Evolutionary conservation across 257 asterid genomes (phyloP), one percentile per base, ranked within the genome.

Genomic region (Solanum piurae): DNA sequence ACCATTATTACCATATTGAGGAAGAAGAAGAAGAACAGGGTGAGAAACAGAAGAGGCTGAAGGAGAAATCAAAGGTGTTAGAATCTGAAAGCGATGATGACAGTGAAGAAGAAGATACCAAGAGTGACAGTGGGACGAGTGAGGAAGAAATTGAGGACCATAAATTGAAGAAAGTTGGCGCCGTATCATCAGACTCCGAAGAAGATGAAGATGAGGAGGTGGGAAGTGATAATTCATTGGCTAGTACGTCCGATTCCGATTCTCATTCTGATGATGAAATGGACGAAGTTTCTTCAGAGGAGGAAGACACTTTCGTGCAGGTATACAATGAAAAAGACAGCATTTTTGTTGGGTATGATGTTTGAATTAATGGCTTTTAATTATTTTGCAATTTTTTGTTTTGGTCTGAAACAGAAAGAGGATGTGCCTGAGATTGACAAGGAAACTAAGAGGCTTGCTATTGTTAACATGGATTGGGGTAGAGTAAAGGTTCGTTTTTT

Each of bases 401-500:
- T 31, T 85, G 36, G 83, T 71, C 68, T 6, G 86, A 21, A 85
- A 49, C 94, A 94, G 95, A 97, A 92, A 90, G 98, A 92, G 60
- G 91, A 91, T 89, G 88, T 97, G 83, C 98, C 99, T 2, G 96
- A 92, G 75, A 96, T 95, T 71, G 99, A 97, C 29, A 89, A 91
- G 89, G 99, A 96, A 92, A 96, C 99, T 25, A 91, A 87, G 74
- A 92, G 99, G 87, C 94, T 97, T 86, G 98, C 99, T 36, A 91
- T 94, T 86, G 94, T 97, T 87, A 94, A 94, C 88, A 89, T 97
- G 93, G 99, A 97, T 88, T 97, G 99, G 99, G 90, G 93, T 90
- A 95, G 96, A 89, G 97, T 96, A 71, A 93, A 95, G 99, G 98
- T 95, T 79, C n/a, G 95, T 89, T 82, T 36, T 44, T 44, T 74